A percentile compares a stretch with the other conserved stretches of the same genome.
These are phyloP conservation scores for Gomphus bonarii DNA, from an alignment of 1,284 basidiomycete genomes.

Conservation along the genomic window DNA sequence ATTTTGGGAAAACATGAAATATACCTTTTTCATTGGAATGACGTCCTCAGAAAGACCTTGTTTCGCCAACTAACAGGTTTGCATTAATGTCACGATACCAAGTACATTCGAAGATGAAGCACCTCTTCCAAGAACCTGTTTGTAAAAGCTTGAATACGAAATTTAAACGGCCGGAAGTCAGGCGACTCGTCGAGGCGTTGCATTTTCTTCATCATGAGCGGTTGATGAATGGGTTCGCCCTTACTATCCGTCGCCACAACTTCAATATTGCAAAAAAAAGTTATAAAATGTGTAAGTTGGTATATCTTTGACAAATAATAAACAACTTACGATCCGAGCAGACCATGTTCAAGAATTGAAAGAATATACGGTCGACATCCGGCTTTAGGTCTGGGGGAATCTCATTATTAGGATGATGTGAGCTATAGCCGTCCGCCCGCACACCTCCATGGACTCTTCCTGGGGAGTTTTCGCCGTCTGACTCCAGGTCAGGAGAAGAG, in stretches of 20 bases:
- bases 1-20: slow-evolving; percentile 8
- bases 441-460: background rate
- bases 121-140: slow-evolving; percentile 93
- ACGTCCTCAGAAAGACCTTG: slow-evolving; percentile 80
- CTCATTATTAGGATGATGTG: slow-evolving; percentile 40
- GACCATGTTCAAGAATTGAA: slow-evolving; percentile 78
- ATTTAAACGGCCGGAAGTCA: slow-evolving; percentile 98
- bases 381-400: slow-evolving; percentile 71
- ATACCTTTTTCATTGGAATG: slow-evolving; percentile 82
- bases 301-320: background rate
- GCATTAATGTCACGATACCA: background rate
- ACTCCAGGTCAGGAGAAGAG: slow-evolving; percentile 3
- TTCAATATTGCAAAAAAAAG: slow-evolving; percentile 23
- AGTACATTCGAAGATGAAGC: slow-evolving; percentile 15
- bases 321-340: slow-evolving; percentile 79
- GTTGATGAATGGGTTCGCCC: slow-evolving; percentile 96
- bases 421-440: background rate
- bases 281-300: background rate
- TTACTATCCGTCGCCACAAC: slow-evolving; percentile 90
- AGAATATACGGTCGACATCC: slow-evolving; percentile 86
- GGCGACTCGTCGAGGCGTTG: slow-evolving; percentile 88
- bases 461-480: slow-evolving; percentile 6
- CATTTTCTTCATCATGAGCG: slow-evolving; percentile 99
- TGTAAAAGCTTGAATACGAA: slow-evolving; percentile 97
- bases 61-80: slow-evolving; percentile 47